Evolutionary conservation across 495 filamentous ascomycete genomes (phyloP).

Genomic region (Trichoderma parareesei): DNA sequence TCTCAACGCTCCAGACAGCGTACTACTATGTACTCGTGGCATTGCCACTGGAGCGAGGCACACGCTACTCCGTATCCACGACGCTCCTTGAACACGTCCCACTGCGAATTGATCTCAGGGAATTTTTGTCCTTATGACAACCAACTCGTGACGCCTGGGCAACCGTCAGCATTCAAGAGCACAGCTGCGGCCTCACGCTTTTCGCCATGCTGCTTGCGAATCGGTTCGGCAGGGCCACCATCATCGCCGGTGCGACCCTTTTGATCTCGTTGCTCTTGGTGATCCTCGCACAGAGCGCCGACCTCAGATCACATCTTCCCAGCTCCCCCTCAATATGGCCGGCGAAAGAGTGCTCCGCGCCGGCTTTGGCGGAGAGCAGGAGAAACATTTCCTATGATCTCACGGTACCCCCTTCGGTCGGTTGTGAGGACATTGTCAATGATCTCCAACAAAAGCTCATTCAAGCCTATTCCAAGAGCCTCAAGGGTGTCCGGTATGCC

Average conservation of each 20-base stretch:
- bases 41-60: too few relatives aligned
- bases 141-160: background rate
- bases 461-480: conserved; percentile 11
- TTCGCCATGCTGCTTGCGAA: conserved; percentile 6
- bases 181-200: background rate
- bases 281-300: conserved; percentile 1
- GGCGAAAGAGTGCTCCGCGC: background rate
- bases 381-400: conserved; percentile 17
- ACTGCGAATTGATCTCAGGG: background rate
- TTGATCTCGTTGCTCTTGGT: conserved; percentile 3
- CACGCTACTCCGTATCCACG: background rate
- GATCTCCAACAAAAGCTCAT: conserved; percentile 16
- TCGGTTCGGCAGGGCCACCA: background rate
- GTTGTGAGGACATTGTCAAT: conserved; percentile 18
- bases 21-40: background rate
- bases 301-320: background rate
- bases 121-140: background rate
- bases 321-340: conserved; percentile 5
- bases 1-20: background rate
- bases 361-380: background rate
- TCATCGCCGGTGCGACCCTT: background rate
- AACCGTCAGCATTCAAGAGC: background rate
- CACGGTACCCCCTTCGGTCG: conserved; percentile 14
- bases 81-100: background rate
- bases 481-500: conserved; percentile 18